Conservation (phyloP, 2,329 filamentous ascomycete species). For the Colletotrichum coccodes region DNA sequence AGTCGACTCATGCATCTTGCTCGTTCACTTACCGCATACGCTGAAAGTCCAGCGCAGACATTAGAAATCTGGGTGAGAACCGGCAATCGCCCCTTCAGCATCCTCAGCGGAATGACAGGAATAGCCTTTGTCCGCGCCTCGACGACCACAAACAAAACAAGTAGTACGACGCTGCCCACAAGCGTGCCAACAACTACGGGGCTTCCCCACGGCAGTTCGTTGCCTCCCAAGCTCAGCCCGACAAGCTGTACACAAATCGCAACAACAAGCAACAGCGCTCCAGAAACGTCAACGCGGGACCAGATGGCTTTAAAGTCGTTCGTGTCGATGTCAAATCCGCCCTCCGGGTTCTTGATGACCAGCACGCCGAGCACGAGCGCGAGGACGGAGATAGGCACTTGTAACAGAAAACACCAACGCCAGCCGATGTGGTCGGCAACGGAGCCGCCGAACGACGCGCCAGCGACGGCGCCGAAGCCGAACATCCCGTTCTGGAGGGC, state of each 20-base stretch:
- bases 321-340: slow-evolving; percentile 39
- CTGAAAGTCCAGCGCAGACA: slow-evolving; percentile 68
- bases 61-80: slow-evolving; percentile 68
- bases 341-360: slow-evolving; percentile 59
- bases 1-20: neutral
- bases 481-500: slow-evolving; percentile 69
- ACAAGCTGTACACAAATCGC: slow-evolving; percentile 68
- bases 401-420: slow-evolving; percentile 74
- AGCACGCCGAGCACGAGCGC: slow-evolving; percentile 63
- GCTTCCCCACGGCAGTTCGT: slow-evolving; percentile 62
- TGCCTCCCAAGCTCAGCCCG: slow-evolving; percentile 65
- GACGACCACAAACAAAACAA: slow-evolving; percentile 56
- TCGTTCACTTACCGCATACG: slow-evolving; percentile 64
- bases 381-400: slow-evolving; percentile 67
- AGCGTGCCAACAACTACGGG: slow-evolving; percentile 58
- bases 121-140: slow-evolving; percentile 61
- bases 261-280: slow-evolving; percentile 65
- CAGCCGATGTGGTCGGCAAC: slow-evolving; percentile 74
- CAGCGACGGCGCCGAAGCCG: slow-evolving; percentile 70
- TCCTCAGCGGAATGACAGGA: slow-evolving; percentile 64
- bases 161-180: slow-evolving; percentile 52
- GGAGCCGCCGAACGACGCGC: slow-evolving; percentile 72
- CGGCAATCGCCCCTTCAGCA: slow-evolving; percentile 65
- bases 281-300: slow-evolving; percentile 67
- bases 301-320: slow-evolving; percentile 52